Evolutionary conservation across 306 rosid genomes (phyloP), one percentile per base, ranked within the genome.

Genomic region (Inga laurina): DNA sequence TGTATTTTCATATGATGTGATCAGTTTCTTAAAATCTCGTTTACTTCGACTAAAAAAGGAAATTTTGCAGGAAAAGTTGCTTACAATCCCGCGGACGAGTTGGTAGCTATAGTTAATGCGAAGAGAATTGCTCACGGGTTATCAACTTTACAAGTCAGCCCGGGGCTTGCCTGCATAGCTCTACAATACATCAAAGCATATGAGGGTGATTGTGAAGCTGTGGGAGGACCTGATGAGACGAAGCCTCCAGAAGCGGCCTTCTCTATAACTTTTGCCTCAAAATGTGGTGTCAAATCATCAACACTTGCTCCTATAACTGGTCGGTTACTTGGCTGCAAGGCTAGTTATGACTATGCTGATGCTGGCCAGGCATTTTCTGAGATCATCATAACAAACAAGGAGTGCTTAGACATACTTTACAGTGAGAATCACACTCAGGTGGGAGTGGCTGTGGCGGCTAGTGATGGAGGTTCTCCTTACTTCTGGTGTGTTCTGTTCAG

Each of bases 401-500:
- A 82, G 88, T 85, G 93, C 88, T 83, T 93, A 34, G 98, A 93
- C 61, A 90, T 95, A 61, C 91, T 93, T 37, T 83, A 90, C 79
- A 67, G 82, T 69, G 91, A 88, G 89, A 91, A 93, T 56, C 93
- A 93, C 89, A 93, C 94, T 45, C 89, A 95, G 81, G 90, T 93
- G 1, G 99, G 98, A 77, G 98, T 96, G 73, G 99, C 93, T 52
- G 97, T 88, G 75, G 86, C 89, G 10, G 96, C 98, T 70, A 87
- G 91, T 10, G 97, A 95, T 87, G 92, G 98, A 7, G 96, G 94
- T 37, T 37, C 41, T 37, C 41, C 97, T 48, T 93, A 92, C 82
- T 95, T 92, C 88, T 95, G 99, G 99, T 95, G 98, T 81, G 96
- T 95, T 59, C 52, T 95, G 88, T 95, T 95, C 82, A 91, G 98